A percentile compares a stretch with the other conserved stretches of the same genome.
Evolutionary conservation across 163 green algal genomes (phyloP).

Genomic region (Scenedesmus sp.): DNA sequence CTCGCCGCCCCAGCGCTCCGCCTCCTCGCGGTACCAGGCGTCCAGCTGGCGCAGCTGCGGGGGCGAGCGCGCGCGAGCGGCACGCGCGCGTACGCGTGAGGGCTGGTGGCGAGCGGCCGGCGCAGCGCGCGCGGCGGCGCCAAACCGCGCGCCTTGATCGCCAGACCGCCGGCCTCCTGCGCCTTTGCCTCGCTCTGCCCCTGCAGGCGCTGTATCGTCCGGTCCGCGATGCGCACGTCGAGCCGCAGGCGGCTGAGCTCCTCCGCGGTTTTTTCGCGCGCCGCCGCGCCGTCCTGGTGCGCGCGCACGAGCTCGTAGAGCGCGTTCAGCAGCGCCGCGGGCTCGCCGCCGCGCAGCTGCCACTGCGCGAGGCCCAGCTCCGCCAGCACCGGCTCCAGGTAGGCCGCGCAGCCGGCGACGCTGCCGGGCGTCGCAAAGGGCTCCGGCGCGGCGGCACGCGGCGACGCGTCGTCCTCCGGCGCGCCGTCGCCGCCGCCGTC

Average conservation of each 20-base stretch:
- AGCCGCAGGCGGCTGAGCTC: background rate
- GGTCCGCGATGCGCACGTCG: constrained; percentile 17
- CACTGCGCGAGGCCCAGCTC: constrained; percentile 23
- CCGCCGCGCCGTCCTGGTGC: background rate
- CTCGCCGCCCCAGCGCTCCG: constrained; percentile 17
- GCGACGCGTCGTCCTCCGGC: background rate
- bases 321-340: constrained; percentile 3
- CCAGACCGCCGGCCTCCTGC: constrained; percentile 14
- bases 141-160: constrained; percentile 32
- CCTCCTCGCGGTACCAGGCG: constrained; percentile 31
- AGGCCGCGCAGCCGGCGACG: background rate
- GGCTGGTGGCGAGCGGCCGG: too few species aligned
- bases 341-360: constrained; percentile 7
- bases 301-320: constrained; percentile 23
- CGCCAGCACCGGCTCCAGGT: constrained; percentile 22
- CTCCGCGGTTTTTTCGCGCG: constrained; percentile 2
- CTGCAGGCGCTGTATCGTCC: constrained; percentile 19
- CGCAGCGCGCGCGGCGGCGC: background rate
- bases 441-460: background rate
- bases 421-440: constrained; percentile 9
- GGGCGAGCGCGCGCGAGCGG: too few species aligned
- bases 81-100: too few species aligned
- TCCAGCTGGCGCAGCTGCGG: constrained; percentile 40
- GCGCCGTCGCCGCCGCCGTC: background rate
- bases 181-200: constrained; percentile 10